A percentile compares a stretch with the other conserved stretches of the same genome.
These are phyloP conservation scores for Candida sojae DNA, from an alignment of 1,139 yeast species.

Conservation along the genomic window DNA sequence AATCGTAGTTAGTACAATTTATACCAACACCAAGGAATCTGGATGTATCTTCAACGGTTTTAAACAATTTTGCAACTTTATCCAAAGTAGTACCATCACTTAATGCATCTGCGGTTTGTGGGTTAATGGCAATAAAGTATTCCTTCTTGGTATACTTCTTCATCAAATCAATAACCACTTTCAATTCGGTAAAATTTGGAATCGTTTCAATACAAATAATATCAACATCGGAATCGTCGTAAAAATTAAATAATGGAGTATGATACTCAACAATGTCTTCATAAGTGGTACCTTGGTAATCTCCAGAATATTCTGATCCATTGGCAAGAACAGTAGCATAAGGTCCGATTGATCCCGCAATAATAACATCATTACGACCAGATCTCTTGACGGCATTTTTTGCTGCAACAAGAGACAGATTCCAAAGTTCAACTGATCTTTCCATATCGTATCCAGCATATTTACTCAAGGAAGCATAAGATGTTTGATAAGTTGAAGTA, in stretches of 20 bases:
- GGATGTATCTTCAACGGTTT: slow-evolving; percentile 4
- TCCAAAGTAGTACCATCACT: slow-evolving; percentile 36
- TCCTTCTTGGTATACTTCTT: slow-evolving; percentile 17
- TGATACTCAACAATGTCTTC: slow-evolving; percentile 48
- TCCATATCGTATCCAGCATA: slow-evolving; percentile 27
- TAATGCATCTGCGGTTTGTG: slow-evolving; percentile 22
- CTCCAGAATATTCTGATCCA: slow-evolving; percentile 72
- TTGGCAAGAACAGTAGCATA: slow-evolving; percentile 66
- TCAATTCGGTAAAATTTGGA: slow-evolving; percentile 55
- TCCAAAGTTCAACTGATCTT: slow-evolving; percentile 32
- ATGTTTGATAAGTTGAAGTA: slow-evolving; percentile 67
- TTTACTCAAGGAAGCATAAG: slow-evolving; percentile 39
- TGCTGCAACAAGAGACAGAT: slow-evolving; percentile 31
- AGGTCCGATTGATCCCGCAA: slow-evolving; percentile 72
- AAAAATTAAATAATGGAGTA: slow-evolving; percentile 42
- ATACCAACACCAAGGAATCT: slow-evolving; percentile 38
- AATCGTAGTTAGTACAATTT: slow-evolving; percentile 37
- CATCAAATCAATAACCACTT: slow-evolving; percentile 29
- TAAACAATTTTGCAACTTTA: slow-evolving; percentile 19
- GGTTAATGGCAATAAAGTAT: slow-evolving; percentile 29
- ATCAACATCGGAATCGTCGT: slow-evolving; percentile 45
- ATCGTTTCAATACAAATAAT: slow-evolving; percentile 66
- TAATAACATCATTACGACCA: slow-evolving; percentile 17
- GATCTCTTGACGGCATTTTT: slow-evolving; percentile 25
- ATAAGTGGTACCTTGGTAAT: slow-evolving; percentile 39